phyloP scores from a whole-genome alignment of 2,329 filamentous ascomycete species.

The Trichoderma sp. region DNA sequence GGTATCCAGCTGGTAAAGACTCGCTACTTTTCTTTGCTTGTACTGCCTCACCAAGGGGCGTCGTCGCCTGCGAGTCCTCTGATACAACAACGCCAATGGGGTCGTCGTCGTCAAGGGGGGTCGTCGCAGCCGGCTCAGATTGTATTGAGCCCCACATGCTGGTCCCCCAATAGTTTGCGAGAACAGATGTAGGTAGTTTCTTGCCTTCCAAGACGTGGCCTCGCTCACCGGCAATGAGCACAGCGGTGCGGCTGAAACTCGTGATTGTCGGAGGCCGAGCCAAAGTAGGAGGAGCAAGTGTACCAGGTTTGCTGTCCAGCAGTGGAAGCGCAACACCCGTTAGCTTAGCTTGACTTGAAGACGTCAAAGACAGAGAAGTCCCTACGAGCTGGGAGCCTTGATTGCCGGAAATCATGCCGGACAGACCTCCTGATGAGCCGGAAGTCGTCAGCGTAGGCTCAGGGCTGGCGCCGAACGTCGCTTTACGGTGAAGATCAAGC shows the following conservation, averaged over 20 bases:
- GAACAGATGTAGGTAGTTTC: slow-evolving; percentile 77
- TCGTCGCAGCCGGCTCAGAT: slow-evolving; percentile 36
- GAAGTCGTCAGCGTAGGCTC: slow-evolving; percentile 43
- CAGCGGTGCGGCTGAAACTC: slow-evolving; percentile 81
- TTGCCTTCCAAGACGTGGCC: slow-evolving; percentile 67
- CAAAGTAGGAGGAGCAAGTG: slow-evolving; percentile 77
- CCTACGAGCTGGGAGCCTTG: slow-evolving; percentile 56
- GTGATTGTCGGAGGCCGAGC: slow-evolving; percentile 82
- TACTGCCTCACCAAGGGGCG: slow-evolving; percentile 35
- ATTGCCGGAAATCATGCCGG: slow-evolving; percentile 81
- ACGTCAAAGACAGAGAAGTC: slow-evolving; percentile 41
- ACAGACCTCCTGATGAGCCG: slow-evolving; percentile 66
- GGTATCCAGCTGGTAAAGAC: slow-evolving; percentile 74
- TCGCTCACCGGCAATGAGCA: slow-evolving; percentile 77
- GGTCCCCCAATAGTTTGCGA: slow-evolving; percentile 94
- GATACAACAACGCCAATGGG: slow-evolving; percentile 46
- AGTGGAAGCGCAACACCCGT: slow-evolving; percentile 39
- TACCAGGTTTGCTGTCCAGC: slow-evolving; percentile 56
- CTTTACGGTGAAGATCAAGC: slow-evolving; percentile 83
- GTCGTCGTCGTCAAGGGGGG: slow-evolving; percentile 42
- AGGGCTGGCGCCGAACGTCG: slow-evolving; percentile 56
- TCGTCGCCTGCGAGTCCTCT: slow-evolving; percentile 34
- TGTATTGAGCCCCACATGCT: slow-evolving; percentile 64
- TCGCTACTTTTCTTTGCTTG: slow-evolving; percentile 43
- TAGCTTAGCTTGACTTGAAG: slow-evolving; percentile 35